Conservation (phyloP, 1,284 basidiomycete genomes). For the Melanopsichium pennsylvanicum region DNA sequence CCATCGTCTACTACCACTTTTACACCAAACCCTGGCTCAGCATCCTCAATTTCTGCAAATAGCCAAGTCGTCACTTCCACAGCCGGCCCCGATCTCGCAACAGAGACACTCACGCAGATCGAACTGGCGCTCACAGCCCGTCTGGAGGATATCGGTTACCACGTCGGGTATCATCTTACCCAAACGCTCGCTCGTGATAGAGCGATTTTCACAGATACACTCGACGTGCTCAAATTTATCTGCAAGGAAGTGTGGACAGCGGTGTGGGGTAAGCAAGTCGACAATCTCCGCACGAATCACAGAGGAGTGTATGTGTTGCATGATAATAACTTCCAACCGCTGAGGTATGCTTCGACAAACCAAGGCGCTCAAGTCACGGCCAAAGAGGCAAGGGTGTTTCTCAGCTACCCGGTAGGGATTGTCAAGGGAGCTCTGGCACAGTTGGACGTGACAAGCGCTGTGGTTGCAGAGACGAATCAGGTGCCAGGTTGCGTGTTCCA, state of each 20-base stretch:
- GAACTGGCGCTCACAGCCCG: constrained; percentile 76
- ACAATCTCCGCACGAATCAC: constrained; percentile 93
- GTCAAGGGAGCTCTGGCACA: constrained; percentile 52
- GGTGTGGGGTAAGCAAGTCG: constrained; percentile 91
- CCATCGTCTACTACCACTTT: neutral
- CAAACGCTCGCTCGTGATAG: constrained; percentile 81
- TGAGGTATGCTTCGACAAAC: constrained; percentile 79
- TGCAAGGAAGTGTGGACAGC: constrained; percentile 93
- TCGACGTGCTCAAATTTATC: constrained; percentile 92
- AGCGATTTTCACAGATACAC: constrained; percentile 78
- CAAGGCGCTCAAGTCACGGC: constrained; percentile 78
- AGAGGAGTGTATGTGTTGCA: constrained; percentile 91
- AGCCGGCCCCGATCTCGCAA: constrained; percentile 29
- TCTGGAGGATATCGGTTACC: constrained; percentile 82
- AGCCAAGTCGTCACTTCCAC: constrained; percentile 28
- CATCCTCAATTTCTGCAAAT: neutral
- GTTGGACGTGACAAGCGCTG: constrained; percentile 49
- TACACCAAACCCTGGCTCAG: neutral
- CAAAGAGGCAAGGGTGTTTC: constrained; percentile 36
- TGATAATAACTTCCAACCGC: constrained; percentile 86
- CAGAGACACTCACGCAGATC: constrained; percentile 67
- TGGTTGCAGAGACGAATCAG: constrained; percentile 54
- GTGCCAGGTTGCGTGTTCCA: constrained; percentile 52
- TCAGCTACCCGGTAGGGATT: constrained; percentile 51
- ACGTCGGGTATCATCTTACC: constrained; percentile 84